A percentile compares a stretch with the other conserved stretches of the same genome.
Conservation (phyloP, 192 early-diverging fungal species). For the Coemansia sp. region DNA sequence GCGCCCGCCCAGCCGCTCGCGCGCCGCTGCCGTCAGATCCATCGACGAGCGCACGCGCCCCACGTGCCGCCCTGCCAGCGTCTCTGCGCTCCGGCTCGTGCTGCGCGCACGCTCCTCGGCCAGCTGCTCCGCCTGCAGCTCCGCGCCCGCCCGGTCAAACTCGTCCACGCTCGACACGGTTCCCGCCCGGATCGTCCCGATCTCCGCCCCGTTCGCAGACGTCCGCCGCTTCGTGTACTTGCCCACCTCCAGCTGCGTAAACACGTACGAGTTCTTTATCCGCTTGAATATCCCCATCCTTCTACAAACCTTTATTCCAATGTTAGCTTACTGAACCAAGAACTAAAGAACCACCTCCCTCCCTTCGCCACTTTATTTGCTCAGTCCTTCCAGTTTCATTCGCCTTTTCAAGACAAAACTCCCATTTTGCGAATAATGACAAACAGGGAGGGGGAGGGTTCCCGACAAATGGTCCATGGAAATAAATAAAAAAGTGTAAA, state of each 20-base stretch:
- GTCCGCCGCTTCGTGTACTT: conserved; percentile 56
- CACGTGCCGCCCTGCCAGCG: conserved; percentile 7
- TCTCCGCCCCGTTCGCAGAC: not conserved
- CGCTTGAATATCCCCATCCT: conserved; percentile 50
- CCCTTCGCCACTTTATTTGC: too few relatives aligned
- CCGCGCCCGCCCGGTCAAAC: conserved; percentile 41
- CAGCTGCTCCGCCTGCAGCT: conserved; percentile 17
- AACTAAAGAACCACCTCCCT: too few relatives aligned
- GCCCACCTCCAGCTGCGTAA: conserved; percentile 54
- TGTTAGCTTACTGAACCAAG: not conserved
- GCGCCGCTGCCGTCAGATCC: conserved; percentile 29
- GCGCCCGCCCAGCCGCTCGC: conserved; percentile 17
- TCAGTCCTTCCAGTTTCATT: too few relatives aligned
- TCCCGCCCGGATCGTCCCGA: conserved; percentile 1
- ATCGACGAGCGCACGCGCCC: conserved; percentile 25
- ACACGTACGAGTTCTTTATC: conserved; percentile 53
- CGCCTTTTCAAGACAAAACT: too few relatives aligned
- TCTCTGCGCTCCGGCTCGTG: conserved; percentile 11
- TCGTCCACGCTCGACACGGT: conserved; percentile 25
- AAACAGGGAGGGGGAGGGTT: not conserved
- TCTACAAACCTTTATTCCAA: not conserved
- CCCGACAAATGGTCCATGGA: not conserved
- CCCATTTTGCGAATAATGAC: too few relatives aligned
- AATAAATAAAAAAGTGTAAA: not conserved
- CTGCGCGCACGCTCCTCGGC: conserved; percentile 3